Percentiles rank a stretch among this genome's conserved stretches.
Conservation (phyloP, 805 yeast genomes). For the Maudiozyma serrabonitensis region DNA sequence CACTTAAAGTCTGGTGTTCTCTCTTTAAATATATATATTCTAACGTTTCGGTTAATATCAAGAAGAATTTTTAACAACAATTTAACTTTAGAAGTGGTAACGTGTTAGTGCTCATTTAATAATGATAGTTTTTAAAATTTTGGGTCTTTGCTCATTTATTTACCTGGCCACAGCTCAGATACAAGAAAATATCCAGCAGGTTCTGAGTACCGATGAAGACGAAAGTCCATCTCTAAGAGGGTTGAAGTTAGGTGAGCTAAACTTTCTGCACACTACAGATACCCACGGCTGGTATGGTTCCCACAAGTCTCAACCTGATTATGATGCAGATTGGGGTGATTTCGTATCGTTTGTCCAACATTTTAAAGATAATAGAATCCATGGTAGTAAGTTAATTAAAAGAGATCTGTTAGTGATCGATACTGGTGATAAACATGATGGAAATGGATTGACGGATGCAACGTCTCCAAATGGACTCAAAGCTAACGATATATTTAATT, state of each 20-base stretch:
- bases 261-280: slow-evolving; percentile 90
- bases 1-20: no score
- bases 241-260: slow-evolving; percentile 60
- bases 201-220: neutral
- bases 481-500: slow-evolving; percentile 53
- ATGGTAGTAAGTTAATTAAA: slow-evolving; percentile 24
- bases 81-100: no score
- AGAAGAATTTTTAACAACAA: no score
- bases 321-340: slow-evolving; percentile 89
- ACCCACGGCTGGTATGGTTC: slow-evolving; percentile 97
- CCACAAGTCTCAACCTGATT: slow-evolving; percentile 67
- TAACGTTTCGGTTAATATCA: no score
- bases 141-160: no score
- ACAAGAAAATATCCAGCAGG: neutral
- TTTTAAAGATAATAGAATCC: slow-evolving; percentile 30
- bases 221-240: slow-evolving; percentile 29
- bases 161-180: neutral
- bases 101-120: no score
- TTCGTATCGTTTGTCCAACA: slow-evolving; percentile 57
- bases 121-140: no score
- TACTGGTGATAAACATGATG: slow-evolving; percentile 91
- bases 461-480: slow-evolving; percentile 60
- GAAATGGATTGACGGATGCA: slow-evolving; percentile 81
- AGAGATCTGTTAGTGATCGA: slow-evolving; percentile 66
- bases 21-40: no score